Conservation (phyloP, 1,284 basidiomycete species). For the Tetrapyrgos nigripes region DNA sequence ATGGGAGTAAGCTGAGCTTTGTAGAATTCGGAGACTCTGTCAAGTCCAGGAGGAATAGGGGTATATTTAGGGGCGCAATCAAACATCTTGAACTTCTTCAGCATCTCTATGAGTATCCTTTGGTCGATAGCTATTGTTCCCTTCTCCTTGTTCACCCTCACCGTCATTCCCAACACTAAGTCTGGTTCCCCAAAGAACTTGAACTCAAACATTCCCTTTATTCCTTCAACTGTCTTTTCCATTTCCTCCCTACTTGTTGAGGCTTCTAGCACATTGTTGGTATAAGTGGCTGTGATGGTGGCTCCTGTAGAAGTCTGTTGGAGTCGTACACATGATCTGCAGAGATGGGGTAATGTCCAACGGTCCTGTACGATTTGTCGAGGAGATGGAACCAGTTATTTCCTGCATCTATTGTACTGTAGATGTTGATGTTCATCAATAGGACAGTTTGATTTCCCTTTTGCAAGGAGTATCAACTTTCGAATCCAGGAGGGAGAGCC, state of each 20-base stretch:
- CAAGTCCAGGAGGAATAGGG: constrained; percentile 19
- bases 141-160: not conserved
- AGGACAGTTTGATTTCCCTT: not conserved
- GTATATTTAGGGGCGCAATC: constrained; percentile 20
- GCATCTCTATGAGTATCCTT: not conserved
- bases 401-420: constrained; percentile 9
- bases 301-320: not conserved
- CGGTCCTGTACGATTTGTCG: not conserved
- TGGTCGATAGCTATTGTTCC: constrained; percentile 3
- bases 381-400: constrained; percentile 6
- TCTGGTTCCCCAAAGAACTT: not conserved
- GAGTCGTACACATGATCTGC: constrained; percentile 9
- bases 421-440: constrained; percentile 3
- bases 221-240: not conserved
- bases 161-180: constrained; percentile 1
- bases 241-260: not conserved
- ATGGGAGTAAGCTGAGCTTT: not conserved
- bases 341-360: not conserved
- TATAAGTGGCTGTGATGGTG: constrained; percentile 11
- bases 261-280: constrained; percentile 6
- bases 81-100: not conserved
- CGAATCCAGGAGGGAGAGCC: constrained; percentile 1
- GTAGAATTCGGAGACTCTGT: not conserved
- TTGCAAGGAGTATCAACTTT: not conserved
- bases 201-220: not conserved